A percentile compares a stretch with the other conserved stretches of the same genome.
These are phyloP conservation scores for Suhomyces pyralidae DNA, from an alignment of 805 yeast species.

Conservation along the genomic window DNA sequence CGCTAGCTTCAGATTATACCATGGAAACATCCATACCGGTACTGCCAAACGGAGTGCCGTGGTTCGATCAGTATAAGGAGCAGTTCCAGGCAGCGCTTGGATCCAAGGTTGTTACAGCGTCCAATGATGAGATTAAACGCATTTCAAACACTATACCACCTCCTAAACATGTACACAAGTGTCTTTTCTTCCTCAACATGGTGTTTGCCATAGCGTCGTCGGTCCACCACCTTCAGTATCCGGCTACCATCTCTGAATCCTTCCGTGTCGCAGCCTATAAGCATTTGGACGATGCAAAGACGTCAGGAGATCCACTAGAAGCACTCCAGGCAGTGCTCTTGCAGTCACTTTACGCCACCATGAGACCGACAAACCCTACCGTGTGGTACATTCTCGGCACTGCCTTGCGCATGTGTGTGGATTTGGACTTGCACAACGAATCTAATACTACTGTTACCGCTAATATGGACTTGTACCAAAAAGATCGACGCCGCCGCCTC, in stretches of 20 bases:
- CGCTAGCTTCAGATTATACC: conserved; percentile 61
- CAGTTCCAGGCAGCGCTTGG: conserved; percentile 17
- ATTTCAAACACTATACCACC: conserved; percentile 38
- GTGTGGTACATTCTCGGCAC: conserved; percentile 90
- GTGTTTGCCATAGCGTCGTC: conserved; percentile 81
- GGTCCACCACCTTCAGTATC: conserved; percentile 65
- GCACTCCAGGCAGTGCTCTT: conserved; percentile 69
- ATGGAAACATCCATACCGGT: neutral
- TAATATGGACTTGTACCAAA: conserved; percentile 48
- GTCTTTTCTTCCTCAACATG: conserved; percentile 70
- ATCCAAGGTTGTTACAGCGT: neutral
- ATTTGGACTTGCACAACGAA: conserved; percentile 80
- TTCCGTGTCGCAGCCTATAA: conserved; percentile 64
- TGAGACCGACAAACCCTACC: conserved; percentile 89
- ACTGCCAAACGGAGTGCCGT: conserved; percentile 21
- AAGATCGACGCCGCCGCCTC: conserved; percentile 56
- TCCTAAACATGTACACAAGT: conserved; percentile 48
- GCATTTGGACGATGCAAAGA: conserved; percentile 55
- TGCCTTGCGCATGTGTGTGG: conserved; percentile 75
- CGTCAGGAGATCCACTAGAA: conserved; percentile 61
- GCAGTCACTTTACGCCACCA: conserved; percentile 67
- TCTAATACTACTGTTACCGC: conserved; percentile 15
- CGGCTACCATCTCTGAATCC: conserved; percentile 63
- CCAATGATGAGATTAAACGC: conserved; percentile 11
- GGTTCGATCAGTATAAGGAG: conserved; percentile 45